Base-by-base conservation (phyloP, 306 rosid genomes). In the Spatholobus suberectus region DNA sequence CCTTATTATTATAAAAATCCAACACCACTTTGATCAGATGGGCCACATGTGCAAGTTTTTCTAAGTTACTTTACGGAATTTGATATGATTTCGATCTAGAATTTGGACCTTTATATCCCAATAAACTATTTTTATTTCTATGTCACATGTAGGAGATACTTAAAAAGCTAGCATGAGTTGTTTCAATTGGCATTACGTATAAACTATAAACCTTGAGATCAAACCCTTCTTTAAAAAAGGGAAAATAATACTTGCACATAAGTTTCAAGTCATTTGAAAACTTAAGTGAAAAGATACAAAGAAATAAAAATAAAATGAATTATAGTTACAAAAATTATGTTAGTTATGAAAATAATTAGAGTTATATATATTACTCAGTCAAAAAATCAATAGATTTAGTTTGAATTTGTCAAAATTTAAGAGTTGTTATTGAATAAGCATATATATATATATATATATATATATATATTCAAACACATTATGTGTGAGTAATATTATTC, bases 41-140 rank as follows among this genome's bases (percentile, higher is more conserved):
- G 81, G 52, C 70, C 88, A 72, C 43, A 32, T 15, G 21, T 15
- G 54, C 35, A 2, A 3, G 11, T 29, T 75, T 27, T 76, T 43
- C 24, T 14, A 24, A 3, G 2, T 8, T 80, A 26, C 35, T 76
- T 49, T 75, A 3, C 0, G 5, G 34, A 8, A 40, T 69, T 55
- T 7, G 47, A 40, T 13, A 6, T 69, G 75, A 74, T 46, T 38
- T 40, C 15, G 38, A 70, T 61, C 80, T 29, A 23, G 6, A 65
- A 40, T 29, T 70, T 43, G 75, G 37, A 18, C 4, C 47, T 57
- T 70, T 65, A 35, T 9, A 24, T 26, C n/a, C 5, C 23, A 34
- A 57, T 21, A 21, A 79, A 63, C 6, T 4, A 5, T 46, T 66
- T 37, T 9, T 11, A 20, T 15, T 61, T 72, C 23, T 49, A 13